Evolutionary conservation across 139 green algal species (phyloP), one percentile per base, ranked within the genome.

Genomic region (Penium margaritaceum): DNA sequence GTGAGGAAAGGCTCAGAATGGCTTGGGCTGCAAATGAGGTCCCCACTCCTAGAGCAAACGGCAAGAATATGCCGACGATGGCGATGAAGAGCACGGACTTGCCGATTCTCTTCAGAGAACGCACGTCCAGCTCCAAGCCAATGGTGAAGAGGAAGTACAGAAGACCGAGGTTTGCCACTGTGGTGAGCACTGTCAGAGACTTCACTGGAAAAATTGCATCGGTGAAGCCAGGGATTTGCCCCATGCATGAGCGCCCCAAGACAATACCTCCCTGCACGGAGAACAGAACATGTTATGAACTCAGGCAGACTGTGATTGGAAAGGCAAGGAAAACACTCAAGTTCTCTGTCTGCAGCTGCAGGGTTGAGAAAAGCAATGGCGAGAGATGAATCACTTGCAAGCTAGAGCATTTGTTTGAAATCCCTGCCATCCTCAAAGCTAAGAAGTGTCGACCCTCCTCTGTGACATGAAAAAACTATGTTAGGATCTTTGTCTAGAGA

Each of bases 91-190:
- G 36, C 7, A 58, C 54, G 29, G 51, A 30, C 54, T 67, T 70
- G 30, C 69, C 67, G 36, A 74, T 71, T 17, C 54, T 55, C 21
- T 34, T 38, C 46, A 85, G 27, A 24, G 75, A 57, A 2, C 15
- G n/a, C 30, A 67, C 63, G 58, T 85, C 80, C 44, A 85, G 70
- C 66, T 85, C 80, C n/a, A 80, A 57, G 15, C 80, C 80, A 37
- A 85, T 34, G 33, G 84, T 66, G 61, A 84, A 85, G 60, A 85
- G 74, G 70, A 84, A 85, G 34, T 77, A 79, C 34, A 85, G 76
- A 27, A 85, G 60, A 6, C 80, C 80, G 17, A 77, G 12, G 43
- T 80, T 84, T 36, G 80, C 80, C 19, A 85, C 33, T 29, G 53
- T 76, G 5, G 6, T 44, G 53, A 76, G 68, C 15, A 76, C 55